Evolutionary conservation across 495 filamentous ascomycete species (phyloP).

Genomic region (Baudoinia panamericana): DNA sequence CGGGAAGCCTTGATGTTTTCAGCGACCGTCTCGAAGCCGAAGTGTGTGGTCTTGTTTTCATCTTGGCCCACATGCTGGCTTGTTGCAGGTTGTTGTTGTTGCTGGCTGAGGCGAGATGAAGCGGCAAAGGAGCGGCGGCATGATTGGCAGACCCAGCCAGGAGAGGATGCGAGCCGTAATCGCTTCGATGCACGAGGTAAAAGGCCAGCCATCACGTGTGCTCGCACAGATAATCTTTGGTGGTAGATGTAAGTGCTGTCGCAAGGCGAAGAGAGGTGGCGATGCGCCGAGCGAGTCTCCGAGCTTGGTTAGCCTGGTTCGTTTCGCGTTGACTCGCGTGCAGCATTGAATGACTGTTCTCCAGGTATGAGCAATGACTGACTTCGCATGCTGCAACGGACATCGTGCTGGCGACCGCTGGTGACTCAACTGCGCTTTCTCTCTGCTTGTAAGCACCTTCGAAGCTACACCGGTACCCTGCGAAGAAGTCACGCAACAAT

Average conservation of each 20-base stretch:
- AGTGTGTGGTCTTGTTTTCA: slow-evolving; percentile 72
- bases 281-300: no score
- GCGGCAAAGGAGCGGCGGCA: slow-evolving; percentile 38
- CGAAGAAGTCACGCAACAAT: slow-evolving; percentile 6
- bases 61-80: slow-evolving; percentile 19
- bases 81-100: slow-evolving; percentile 29
- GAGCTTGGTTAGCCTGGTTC: no score
- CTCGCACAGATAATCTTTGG: neutral
- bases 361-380: no score
- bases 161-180: neutral
- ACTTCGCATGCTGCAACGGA: slow-evolving; percentile 3
- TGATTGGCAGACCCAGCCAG: slow-evolving; percentile 3
- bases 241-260: neutral
- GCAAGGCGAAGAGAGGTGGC: no score
- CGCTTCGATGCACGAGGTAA: slow-evolving; percentile 9
- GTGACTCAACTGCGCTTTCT: slow-evolving; percentile 1
- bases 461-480: neutral
- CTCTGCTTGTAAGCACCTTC: neutral
- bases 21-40: slow-evolving; percentile 80
- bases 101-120: slow-evolving; percentile 33
- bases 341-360: no score
- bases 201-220: slow-evolving; percentile 11
- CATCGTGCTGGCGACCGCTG: slow-evolving; percentile 4
- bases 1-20: slow-evolving; percentile 67
- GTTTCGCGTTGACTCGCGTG: no score